Conservation (phyloP, 495 filamentous ascomycete species). For the Neurospora sp. region DNA sequence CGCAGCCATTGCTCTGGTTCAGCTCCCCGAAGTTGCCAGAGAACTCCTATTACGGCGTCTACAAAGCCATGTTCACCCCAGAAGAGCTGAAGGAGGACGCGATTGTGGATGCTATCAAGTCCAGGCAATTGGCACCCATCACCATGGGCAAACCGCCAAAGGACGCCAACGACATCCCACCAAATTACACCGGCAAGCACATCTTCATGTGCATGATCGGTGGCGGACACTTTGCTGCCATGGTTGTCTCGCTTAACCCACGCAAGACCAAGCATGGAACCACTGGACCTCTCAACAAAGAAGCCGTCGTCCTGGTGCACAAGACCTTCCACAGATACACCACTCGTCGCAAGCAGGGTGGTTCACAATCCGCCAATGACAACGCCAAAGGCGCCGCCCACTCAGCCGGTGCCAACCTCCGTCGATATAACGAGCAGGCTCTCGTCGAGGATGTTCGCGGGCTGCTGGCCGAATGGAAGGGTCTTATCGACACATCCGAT, state of each 20-base stretch:
- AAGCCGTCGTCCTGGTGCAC: slow-evolving; percentile 80
- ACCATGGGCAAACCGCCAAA: slow-evolving; percentile 37
- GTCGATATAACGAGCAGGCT: slow-evolving; percentile 88
- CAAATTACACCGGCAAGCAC: slow-evolving; percentile 55
- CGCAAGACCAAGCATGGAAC: slow-evolving; percentile 57
- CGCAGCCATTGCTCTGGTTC: slow-evolving; percentile 78
- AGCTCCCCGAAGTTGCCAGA: slow-evolving; percentile 60
- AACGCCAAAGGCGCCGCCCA: slow-evolving; percentile 83
- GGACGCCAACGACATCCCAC: slow-evolving; percentile 39
- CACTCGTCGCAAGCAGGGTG: slow-evolving; percentile 90
- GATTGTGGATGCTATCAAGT: slow-evolving; percentile 55
- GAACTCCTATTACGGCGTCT: slow-evolving; percentile 75
- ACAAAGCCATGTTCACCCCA: slow-evolving; percentile 69
- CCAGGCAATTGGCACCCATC: slow-evolving; percentile 65
- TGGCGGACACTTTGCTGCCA: slow-evolving; percentile 92
- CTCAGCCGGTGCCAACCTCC: slow-evolving; percentile 80
- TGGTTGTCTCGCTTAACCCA: slow-evolving; percentile 83
- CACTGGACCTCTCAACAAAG: slow-evolving; percentile 58
- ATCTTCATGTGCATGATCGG: slow-evolving; percentile 98
- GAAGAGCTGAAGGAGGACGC: slow-evolving; percentile 54
- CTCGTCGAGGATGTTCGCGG: slow-evolving; percentile 73
- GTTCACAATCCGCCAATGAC: slow-evolving; percentile 87
- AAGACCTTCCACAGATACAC: slow-evolving; percentile 98
- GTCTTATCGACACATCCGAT: slow-evolving; percentile 70
- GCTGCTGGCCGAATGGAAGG: slow-evolving; percentile 71